Evolutionary conservation across 139 green algal genomes (phyloP), one percentile per base, ranked within the genome.

Genomic region (Chlorokybus atmophyticus): DNA sequence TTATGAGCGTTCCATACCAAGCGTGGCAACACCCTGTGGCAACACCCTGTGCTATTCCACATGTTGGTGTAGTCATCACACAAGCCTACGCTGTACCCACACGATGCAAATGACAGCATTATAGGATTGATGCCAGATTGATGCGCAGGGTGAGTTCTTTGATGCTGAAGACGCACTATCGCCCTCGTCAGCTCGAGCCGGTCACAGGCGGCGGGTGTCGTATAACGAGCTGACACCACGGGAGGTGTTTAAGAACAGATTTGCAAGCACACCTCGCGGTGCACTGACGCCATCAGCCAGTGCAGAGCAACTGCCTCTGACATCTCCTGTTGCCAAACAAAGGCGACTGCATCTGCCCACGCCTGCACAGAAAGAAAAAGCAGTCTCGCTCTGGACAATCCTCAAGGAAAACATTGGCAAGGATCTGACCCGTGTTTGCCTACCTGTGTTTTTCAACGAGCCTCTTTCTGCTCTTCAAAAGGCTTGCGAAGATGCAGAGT

Each of bases 381-480:
- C 51, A 35, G 74, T 93, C 28, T 79, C 56, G 62, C 66, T 95
- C 29, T 95, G 87, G 87, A 70, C 68, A 32, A 82, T 95, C 50
- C 82, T 95, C 52, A 94, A 93, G 70, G 67, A 77, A 25, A 48
- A 19, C 26, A 52, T 77, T 3, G 69, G 69, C 40, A 77, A 73
- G 52, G 69, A 74, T 52, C 61, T 74, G 31, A 54, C 55, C 23
- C 29, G 53, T 32, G 47, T 95, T 53, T 94, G 82, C 74, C 78
- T 95, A 63, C 87, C 87, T 2, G 87, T 93, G 25, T 94, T 85
- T 72, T 93, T 94, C 75, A 94, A 95, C 60, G 87, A 95, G 66
- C 87, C 87, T 2, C 68, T 90, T 35, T 85, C 74, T 32, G 75
- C 82, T 23, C 73, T 94, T 31, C 86, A 94, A 62, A 83, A 85